Base-by-base conservation (phyloP, 768 basidiomycete species). In the Hypsizygus marmoreus region DNA sequence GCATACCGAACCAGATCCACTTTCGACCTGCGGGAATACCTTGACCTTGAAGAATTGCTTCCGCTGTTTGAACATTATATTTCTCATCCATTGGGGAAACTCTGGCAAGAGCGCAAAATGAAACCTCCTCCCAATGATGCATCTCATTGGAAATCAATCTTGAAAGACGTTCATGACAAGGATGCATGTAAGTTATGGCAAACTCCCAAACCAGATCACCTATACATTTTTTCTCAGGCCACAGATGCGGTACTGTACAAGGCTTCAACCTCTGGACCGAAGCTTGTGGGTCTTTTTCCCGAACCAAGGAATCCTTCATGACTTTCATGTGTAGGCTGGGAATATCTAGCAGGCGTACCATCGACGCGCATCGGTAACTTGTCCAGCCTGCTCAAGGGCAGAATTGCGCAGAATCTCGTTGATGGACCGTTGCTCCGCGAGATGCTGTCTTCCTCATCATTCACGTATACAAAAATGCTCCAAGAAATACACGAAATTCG, bases 181-280 rank as follows among this genome's bases (percentile, higher is more conserved):
- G 56, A 57, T 38, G 40, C 41, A 20, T 59, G 53, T 26, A 51
- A 45, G 55, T 42, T n/a, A n/a, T n/a, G n/a, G n/a, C n/a, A n/a
- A n/a, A n/a, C n/a, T n/a, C n/a, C n/a, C n/a, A n/a, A n/a, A n/a
- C n/a, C n/a, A n/a, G n/a, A n/a, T n/a, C n/a, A n/a, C n/a, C n/a
- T n/a, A n/a, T n/a, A n/a, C n/a, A n/a, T n/a, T n/a, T n/a, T 33
- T 25, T 19, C 8, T 7, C 16, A 61, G 59, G 59, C n/a, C 31
- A 49, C 12, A 51, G 25, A 34, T 61, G 59, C 37, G 37, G 43
- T 11, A 20, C 16, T 5, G 26, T 38, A 12, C 45, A 33, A 17
- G 59, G 59, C 9, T 37, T 55, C 9, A 31, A 55, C 23, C 34
- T 56, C 30, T 55, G 46, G 50, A 58, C 51, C 20, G 51, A 56